Percentiles rank a stretch among this genome's conserved stretches.
Evolutionary conservation across 2,329 filamentous ascomycete species (phyloP).

Genomic region (Monilinia aucupariae): DNA sequence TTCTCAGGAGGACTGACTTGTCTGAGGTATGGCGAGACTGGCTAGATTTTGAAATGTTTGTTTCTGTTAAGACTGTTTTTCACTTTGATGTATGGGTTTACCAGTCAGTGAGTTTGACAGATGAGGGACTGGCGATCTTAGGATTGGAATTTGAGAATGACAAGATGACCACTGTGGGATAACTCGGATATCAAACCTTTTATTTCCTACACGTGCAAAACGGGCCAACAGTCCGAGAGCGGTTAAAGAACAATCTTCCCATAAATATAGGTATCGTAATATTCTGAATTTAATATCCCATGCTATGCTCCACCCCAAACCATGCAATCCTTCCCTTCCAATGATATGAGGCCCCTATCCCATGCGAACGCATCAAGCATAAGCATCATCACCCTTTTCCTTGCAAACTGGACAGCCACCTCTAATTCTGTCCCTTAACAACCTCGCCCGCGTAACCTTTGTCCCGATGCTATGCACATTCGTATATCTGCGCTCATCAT

Average conservation of each 20-base stretch:
- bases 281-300: slow-evolving; percentile 14
- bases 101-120: not conserved
- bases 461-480: slow-evolving; percentile 65
- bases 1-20: not conserved
- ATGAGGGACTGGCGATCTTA: not conserved
- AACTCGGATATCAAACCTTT: not conserved
- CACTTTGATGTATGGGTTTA: not conserved
- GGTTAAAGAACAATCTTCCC: not conserved
- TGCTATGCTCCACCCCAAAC: not conserved
- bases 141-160: not conserved
- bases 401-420: slow-evolving; percentile 59
- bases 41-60: not conserved
- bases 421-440: slow-evolving; percentile 65
- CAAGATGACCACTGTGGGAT: not conserved
- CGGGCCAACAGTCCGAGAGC: not conserved
- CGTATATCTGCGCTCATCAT: slow-evolving; percentile 42
- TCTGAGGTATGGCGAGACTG: not conserved
- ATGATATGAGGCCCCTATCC: not conserved
- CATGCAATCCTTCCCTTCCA: not conserved
- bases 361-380: slow-evolving; percentile 5
- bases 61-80: not conserved
- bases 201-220: not conserved
- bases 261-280: slow-evolving; percentile 12
- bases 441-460: slow-evolving; percentile 80
- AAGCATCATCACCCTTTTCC: slow-evolving; percentile 1